Conservation (phyloP, 352 stramenopile species). For the Paralagenidium karlingii region DNA sequence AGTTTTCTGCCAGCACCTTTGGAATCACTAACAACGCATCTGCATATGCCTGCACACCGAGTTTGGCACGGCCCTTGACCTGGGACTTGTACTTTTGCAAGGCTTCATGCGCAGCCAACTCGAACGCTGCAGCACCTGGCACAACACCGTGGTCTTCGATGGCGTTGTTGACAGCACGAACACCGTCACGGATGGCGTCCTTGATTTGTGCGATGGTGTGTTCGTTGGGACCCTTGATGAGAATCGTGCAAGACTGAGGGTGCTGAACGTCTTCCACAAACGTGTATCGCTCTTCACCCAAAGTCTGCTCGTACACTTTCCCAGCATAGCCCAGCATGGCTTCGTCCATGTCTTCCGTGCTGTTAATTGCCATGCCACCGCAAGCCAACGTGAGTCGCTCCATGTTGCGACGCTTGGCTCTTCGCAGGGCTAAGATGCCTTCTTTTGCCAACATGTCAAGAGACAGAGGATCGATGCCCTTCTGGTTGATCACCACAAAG, state of each 20-base stretch:
- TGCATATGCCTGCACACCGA: constrained; percentile 96
- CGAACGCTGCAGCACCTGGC: constrained; percentile 94
- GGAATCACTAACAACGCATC: constrained; percentile 96
- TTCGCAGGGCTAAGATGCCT: constrained; percentile 94
- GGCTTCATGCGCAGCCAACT: constrained; percentile 88
- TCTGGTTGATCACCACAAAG: constrained; percentile 99
- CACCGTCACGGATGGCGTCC: constrained; percentile 96
- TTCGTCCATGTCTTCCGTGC: constrained; percentile 94
- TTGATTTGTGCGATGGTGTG: constrained; percentile 99
- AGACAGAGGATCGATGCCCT: constrained; percentile 98
- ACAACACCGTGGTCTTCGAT: constrained; percentile 95
- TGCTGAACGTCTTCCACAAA: constrained; percentile 98
- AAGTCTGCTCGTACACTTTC: constrained; percentile 96
- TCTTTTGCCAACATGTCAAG: constrained; percentile 99
- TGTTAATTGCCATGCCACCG: constrained; percentile 97
- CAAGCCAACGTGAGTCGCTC: constrained; percentile 98
- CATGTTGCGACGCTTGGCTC: constrained; percentile 99
- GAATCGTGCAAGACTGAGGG: constrained; percentile 95
- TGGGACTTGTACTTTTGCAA: constrained; percentile 71
- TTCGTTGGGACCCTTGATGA: constrained; percentile 98
- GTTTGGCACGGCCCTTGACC: constrained; percentile 94
- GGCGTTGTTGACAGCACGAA: constrained; percentile 97
- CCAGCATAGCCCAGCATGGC: constrained; percentile 94
- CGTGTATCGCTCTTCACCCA: constrained; percentile 99
- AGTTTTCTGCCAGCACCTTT: constrained; percentile 93